A percentile compares a stretch with the other conserved stretches of the same genome.
Conservation (phyloP, 1,284 basidiomycete genomes). For the Xerocomus minutiporus region DNA sequence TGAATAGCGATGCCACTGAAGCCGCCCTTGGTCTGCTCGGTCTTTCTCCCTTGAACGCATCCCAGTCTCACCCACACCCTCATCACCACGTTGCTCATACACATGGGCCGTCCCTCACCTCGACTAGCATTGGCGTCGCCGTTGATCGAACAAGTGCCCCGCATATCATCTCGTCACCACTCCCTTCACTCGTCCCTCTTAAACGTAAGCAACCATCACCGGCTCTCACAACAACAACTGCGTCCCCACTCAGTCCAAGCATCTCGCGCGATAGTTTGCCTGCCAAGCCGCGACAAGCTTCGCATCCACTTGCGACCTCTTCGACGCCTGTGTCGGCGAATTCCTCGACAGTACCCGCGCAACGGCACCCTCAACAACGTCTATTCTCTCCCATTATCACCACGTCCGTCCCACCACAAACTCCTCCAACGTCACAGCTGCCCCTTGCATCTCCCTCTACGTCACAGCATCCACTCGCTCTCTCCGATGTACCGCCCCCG, state of each 20-base stretch:
- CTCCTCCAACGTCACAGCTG: conserved; percentile 14
- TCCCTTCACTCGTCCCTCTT: conserved; percentile 37
- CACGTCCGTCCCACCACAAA: conserved; percentile 13
- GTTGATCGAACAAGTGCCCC: conserved; percentile 21
- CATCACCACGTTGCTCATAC: conserved; percentile 23
- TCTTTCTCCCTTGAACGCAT: conserved; percentile 36
- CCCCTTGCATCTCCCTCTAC: conserved; percentile 21
- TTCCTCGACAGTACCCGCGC: conserved; percentile 9
- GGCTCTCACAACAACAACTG: conserved; percentile 13
- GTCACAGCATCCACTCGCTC: conserved; percentile 18
- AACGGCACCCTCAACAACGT: conserved; percentile 19
- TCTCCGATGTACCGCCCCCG: conserved; percentile 19
- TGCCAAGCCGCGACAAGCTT: conserved; percentile 15
- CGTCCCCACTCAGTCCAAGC: conserved; percentile 8
- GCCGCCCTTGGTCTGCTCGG: conserved; percentile 48
- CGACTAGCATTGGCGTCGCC: conserved; percentile 23
- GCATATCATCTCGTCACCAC: conserved; percentile 20
- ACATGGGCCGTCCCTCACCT: conserved; percentile 32
- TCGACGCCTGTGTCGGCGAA: conserved; percentile 15
- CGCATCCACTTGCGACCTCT: conserved; percentile 19
- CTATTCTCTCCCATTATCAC: conserved; percentile 20
- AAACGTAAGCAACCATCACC: conserved; percentile 39
- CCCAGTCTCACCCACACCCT: conserved; percentile 23
- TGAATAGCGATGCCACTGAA: conserved; percentile 49
- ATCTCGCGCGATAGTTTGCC: conserved; percentile 9